Evolutionary conservation across 2,329 filamentous ascomycete genomes (phyloP), one percentile per base, ranked within the genome.

Genomic region (Venturiaceae sp.): DNA sequence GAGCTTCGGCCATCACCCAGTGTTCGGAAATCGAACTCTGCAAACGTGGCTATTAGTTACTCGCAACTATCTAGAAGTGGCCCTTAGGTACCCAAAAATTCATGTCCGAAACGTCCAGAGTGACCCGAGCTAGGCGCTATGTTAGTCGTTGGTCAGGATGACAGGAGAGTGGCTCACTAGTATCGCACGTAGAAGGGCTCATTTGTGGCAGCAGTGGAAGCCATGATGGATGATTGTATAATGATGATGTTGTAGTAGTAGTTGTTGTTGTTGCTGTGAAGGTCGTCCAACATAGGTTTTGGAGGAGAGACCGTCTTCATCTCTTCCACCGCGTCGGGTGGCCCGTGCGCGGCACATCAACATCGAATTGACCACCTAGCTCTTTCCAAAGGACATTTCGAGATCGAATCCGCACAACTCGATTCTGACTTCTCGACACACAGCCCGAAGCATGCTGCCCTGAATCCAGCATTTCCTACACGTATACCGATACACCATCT

Each of bases 171-270:
- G 36, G 72, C 88, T 72, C 83, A 96, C 92, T 99, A 99, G 80
- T 99, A 99, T 68, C 94, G 86, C 65, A 99, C 77, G 69, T 99
- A 99, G 72, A 99, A 97, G 7, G 88, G 86, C 67, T 96, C 92
- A 72, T 82, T 87, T 66, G 80, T 75, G 60, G 81, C 78, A 65
- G 87, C 78, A 81, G 87, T 91, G 61, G 44, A 50, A 50, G 44
- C 13, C 44, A 50, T 50, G 68, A 44, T 58, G 46, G 9, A n/a
- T 26, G 30, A n/a, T 16, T 28, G 44, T 50, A 7, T n/a, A n/a
- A n/a, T 52, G 21, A 23, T 37, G 52, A 13, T 19, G 36, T 28
- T 19, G 77, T 65, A 65, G 65, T 33, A 52, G 52, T 32, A 33
- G 53, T 58, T 56, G 30, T 58, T 23, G 33, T 33, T 5, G 28